Evolutionary conservation across 805 yeast genomes (phyloP).

Genomic region (Ogataea wickerhamii): DNA sequence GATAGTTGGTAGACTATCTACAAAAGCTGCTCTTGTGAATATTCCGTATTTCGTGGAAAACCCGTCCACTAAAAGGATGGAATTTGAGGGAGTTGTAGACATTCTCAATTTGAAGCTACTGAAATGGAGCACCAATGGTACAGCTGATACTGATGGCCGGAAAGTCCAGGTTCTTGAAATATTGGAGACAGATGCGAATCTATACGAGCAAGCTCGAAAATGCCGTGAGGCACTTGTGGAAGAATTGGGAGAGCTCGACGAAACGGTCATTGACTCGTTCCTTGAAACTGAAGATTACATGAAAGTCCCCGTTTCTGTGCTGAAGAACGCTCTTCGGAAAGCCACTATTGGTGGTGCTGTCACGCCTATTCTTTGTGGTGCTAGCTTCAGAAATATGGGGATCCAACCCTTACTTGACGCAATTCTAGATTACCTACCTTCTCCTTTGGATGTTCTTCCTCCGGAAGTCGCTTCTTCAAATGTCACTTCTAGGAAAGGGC

Average conservation of each 20-base stretch:
- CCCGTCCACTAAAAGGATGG: constrained; percentile 31
- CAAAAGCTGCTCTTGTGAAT: constrained; percentile 71
- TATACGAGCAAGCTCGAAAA: constrained; percentile 46
- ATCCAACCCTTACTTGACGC: constrained; percentile 93
- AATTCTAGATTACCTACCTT: constrained; percentile 71
- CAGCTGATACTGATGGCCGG: constrained; percentile 41
- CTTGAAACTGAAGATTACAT: constrained; percentile 72
- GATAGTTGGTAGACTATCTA: constrained; percentile 67
- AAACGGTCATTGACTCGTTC: constrained; percentile 68
- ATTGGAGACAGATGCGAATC: constrained; percentile 30
- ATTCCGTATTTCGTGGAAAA: constrained; percentile 65
- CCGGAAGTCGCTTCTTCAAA: constrained; percentile 46
- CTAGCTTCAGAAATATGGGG: constrained; percentile 88
- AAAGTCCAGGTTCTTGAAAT: constrained; percentile 46
- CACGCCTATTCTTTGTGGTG: constrained; percentile 87
- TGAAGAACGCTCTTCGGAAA: constrained; percentile 59
- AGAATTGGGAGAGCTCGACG: constrained; percentile 80
- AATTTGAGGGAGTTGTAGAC: constrained; percentile 73
- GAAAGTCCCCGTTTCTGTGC: constrained; percentile 50
- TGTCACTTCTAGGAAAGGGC: constrained; percentile 17
- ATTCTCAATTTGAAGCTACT: constrained; percentile 60
- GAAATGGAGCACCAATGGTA: constrained; percentile 40
- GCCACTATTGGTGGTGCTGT: constrained; percentile 57
- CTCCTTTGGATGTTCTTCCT: constrained; percentile 60
- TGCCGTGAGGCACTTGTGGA: constrained; percentile 79